Evolutionary conservation across 257 asterid species (phyloP).

Genomic region (Henckelia pumila): DNA sequence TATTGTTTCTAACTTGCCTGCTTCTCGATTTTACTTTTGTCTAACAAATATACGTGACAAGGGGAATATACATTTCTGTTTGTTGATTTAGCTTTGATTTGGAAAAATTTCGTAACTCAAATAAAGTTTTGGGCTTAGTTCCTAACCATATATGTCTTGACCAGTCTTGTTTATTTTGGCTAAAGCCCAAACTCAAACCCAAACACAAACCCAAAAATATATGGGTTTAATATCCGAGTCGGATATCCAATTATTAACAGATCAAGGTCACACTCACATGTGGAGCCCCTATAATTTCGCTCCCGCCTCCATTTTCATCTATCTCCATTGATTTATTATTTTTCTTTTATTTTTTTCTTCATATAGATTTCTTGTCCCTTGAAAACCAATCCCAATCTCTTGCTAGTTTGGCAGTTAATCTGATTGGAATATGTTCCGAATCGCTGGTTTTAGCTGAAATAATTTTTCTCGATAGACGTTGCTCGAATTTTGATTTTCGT

Average conservation of each 20-base stretch:
- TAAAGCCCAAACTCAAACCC: neutral
- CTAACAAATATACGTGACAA: too few relatives aligned
- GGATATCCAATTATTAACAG: neutral
- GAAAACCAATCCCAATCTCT: neutral
- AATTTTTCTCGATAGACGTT: neutral
- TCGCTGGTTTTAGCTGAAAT: conserved; percentile 17
- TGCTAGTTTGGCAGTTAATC: neutral
- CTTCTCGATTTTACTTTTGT: too few relatives aligned
- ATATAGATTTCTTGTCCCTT: neutral
- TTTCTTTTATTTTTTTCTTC: neutral
- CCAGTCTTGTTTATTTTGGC: neutral
- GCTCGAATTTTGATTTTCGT: neutral
- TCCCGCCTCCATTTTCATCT: conserved; percentile 19
- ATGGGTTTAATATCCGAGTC: neutral
- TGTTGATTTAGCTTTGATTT: too few relatives aligned
- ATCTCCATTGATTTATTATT: neutral
- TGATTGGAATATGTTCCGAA: neutral
- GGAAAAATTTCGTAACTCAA: too few relatives aligned
- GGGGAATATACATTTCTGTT: too few relatives aligned
- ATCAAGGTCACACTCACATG: conserved; percentile 1
- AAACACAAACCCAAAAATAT: too few relatives aligned
- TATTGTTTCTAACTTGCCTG: too few relatives aligned
- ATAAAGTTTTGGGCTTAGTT: too few relatives aligned
- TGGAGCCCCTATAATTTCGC: conserved; percentile 21
- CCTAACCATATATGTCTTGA: neutral